These are phyloP conservation scores for Pseudopyricularia cyperi DNA, from an alignment of 2,329 filamentous ascomycete genomes.

Conservation along the genomic window DNA sequence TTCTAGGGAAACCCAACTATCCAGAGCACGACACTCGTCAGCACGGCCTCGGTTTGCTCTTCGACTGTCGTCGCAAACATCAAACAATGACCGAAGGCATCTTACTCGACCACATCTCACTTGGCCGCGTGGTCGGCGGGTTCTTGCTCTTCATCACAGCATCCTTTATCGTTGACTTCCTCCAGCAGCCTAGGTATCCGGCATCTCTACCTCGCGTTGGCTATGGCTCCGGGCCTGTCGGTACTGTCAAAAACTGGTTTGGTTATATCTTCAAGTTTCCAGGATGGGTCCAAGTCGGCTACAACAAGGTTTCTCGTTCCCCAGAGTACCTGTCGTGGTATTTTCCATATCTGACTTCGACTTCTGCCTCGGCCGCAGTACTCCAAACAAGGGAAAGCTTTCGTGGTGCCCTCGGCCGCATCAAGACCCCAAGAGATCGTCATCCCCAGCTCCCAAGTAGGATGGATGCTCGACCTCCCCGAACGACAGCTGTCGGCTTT, in stretches of 20 bases:
- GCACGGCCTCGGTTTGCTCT: not conserved
- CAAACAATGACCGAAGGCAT: constrained; percentile 3
- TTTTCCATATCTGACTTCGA: not conserved
- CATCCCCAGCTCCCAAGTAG: constrained; percentile 26
- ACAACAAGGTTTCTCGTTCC: constrained; percentile 20
- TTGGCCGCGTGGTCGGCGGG: constrained; percentile 14
- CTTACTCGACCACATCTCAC: constrained; percentile 17
- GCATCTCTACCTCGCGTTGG: constrained; percentile 26
- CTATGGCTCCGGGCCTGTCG: constrained; percentile 20
- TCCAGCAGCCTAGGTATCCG: constrained; percentile 24
- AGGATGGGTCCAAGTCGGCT: constrained; percentile 27
- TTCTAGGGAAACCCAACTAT: not conserved
- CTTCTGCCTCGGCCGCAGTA: constrained; percentile 15
- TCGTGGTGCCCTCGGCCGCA: constrained; percentile 26
- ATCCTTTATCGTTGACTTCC: constrained; percentile 25
- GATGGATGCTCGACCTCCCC: constrained; percentile 34
- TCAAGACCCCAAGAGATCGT: constrained; percentile 28
- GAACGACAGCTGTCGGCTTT: constrained; percentile 26
- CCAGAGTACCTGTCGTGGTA: not conserved
- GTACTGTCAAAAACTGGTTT: constrained; percentile 24
- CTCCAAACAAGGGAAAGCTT: constrained; percentile 25
- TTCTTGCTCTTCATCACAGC: constrained; percentile 19
- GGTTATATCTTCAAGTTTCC: constrained; percentile 23
- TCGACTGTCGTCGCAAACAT: not conserved
- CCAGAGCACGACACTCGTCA: not conserved